Base-by-base conservation (phyloP, 352 stramenopile species). In the Pythium biforme region DNA sequence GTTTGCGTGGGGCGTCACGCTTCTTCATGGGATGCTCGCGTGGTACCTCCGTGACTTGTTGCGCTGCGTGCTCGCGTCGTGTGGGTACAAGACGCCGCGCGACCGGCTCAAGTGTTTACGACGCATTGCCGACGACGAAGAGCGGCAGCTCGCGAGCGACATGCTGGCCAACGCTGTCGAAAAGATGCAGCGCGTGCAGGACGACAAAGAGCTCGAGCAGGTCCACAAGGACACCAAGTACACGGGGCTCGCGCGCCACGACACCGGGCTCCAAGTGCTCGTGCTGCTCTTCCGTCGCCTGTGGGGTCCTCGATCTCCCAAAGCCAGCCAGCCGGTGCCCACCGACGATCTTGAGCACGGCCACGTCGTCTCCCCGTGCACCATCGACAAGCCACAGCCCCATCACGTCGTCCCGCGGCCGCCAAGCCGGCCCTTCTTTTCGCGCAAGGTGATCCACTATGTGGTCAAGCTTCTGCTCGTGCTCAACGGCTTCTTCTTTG, bases 401-500 rank as follows among this genome's bases (percentile, higher is more conserved):
- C 46, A 12, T 6, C 27, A 12, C 19, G 27, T 22, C 4, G 12
- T 33, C 19, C 5, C 34, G 19, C 17, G 11, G 37, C 6, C 22
- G 7, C 49, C 33, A 4, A 53, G 10, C 48, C 33, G 11, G 4
- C 8, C 9, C 17, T 61, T 61, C 59, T 67, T 67, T 19, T 67
- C 59, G 15, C 59, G 59, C 34, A 64, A 57, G 19, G 50, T 56
- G 15, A 49, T 55, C 39, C 49, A 66, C 39, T 66, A 53, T 43
- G 17, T 39, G 19, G 49, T 58, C 49, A 59, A 66, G 40, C 23
- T 66, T n/a, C 50, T 58, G 39, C 47, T 70, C 40, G 59, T 70
- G 49, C 50, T 65, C 27, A 64, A 70, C 23, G 63, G 50, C 0
- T 70, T 70, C 46, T 70, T 59, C 57, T 54, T 62, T 19, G 64